Base-by-base conservation (phyloP, 2,329 filamentous ascomycete species). In the Emergomyces orientalis region DNA sequence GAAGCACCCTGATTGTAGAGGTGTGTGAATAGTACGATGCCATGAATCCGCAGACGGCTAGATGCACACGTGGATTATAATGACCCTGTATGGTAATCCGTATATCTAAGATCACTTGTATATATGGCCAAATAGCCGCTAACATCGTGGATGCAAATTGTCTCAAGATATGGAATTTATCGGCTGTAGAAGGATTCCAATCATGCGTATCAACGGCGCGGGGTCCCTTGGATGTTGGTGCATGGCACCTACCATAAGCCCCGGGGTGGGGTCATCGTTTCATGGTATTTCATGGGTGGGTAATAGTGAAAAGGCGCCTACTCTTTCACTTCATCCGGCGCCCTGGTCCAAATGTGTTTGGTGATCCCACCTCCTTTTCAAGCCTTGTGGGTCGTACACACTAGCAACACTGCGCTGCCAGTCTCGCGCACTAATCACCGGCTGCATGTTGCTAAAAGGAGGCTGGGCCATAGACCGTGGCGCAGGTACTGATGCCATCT, bases 361-460 rank as follows among this genome's bases (percentile, higher is more conserved):
- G 9, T 59, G 39, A 25, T 77, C 74, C 76, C 76, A 79, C 55
- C 76, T 71, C 59, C 78, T 71, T 67, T 79, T 79, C 58, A 78
- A 62, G 14, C 78, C 77, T 45, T 78, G 74, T 17, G 77, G 75
- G 65, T 79, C 78, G 66, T 75, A 79, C 9, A 79, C 78, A 65
- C 78, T 79, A 19, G 78, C 78, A 63, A 80, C 78, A 64, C 76
- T 79, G 65, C 77, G 76, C 63, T 80, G 78, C 78, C 78, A 80
- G 60, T 80, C 77, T 60, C 76, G 72, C 13, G 78, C 76, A 9
- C 76, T 78, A 41, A 80, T 77, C 25, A 78, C 66, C 7, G 62
- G 45, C 17, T 49, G 60, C 39, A 58, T 61, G 49, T 60, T 66
- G 60, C 69, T 71, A 61, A 73, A 73, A 32, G 73, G 66, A 27